Evolutionary conservation across 73 alveolate species (phyloP).

Genomic region (Paramecium caudatum): DNA sequence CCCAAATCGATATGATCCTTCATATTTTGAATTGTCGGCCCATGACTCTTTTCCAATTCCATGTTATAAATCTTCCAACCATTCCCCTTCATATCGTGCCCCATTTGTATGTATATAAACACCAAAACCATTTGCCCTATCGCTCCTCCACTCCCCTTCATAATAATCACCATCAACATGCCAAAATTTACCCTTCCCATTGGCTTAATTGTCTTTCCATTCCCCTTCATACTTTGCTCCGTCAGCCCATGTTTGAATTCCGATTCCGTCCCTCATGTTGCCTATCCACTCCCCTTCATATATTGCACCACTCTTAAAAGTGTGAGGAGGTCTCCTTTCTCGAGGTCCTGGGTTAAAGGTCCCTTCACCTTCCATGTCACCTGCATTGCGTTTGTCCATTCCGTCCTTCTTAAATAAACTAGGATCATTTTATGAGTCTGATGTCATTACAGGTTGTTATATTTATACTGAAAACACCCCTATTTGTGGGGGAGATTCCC

Average conservation of each 20-base stretch:
- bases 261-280: constrained; percentile 78
- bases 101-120: constrained; percentile 73
- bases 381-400: constrained; percentile 34
- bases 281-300: constrained; percentile 77
- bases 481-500: background rate
- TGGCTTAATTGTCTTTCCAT: constrained; percentile 76
- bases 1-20: constrained; percentile 82
- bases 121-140: constrained; percentile 77
- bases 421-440: constrained; percentile 12
- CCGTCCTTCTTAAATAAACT: background rate
- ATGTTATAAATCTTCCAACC: constrained; percentile 81
- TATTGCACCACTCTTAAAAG: constrained; percentile 71
- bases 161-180: constrained; percentile 78
- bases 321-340: constrained; percentile 64
- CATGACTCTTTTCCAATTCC: constrained; percentile 82
- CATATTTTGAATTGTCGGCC: constrained; percentile 86
- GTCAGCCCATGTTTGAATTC: constrained; percentile 74
- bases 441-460: constrained; percentile 3
- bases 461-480: background rate
- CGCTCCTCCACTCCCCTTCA: constrained; percentile 77
- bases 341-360: background rate
- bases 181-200: constrained; percentile 79
- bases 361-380: background rate
- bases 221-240: constrained; percentile 79
- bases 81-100: constrained; percentile 78